phyloP scores from a whole-genome alignment of 2,329 filamentous ascomycete species.

The Ophiocordyceps camponoti-saundersi region DNA sequence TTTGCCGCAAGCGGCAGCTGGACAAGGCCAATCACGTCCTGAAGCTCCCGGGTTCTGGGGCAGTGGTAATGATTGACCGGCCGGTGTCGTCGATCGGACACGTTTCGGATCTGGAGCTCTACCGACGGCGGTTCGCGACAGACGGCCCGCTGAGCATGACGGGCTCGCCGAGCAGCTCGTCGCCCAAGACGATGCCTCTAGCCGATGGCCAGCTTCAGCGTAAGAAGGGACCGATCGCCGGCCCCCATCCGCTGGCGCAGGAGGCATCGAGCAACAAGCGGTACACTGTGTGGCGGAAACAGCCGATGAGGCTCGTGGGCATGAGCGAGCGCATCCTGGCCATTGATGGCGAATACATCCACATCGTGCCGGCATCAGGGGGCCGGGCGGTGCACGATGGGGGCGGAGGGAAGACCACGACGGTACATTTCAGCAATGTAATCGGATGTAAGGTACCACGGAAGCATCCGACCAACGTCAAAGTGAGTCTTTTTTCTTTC shows the following conservation, averaged over 20 bases:
- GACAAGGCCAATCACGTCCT: slow-evolving; percentile 69
- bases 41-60: slow-evolving; percentile 58
- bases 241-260: slow-evolving; percentile 49
- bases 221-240: slow-evolving; percentile 32
- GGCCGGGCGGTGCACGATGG: slow-evolving; percentile 49
- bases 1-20: slow-evolving; percentile 60
- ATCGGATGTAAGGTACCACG: slow-evolving; percentile 68
- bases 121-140: slow-evolving; percentile 57
- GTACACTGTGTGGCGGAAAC: slow-evolving; percentile 67
- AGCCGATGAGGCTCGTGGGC: slow-evolving; percentile 64
- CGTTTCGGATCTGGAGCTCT: slow-evolving; percentile 57
- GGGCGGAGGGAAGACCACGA: slow-evolving; percentile 50
- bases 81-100: slow-evolving; percentile 66
- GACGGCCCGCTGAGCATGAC: slow-evolving; percentile 54
- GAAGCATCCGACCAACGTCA: slow-evolving; percentile 66
- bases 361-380: slow-evolving; percentile 58
- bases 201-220: slow-evolving; percentile 23
- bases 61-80: slow-evolving; percentile 59
- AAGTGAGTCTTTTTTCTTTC: slow-evolving; percentile 25
- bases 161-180: slow-evolving; percentile 51
- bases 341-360: slow-evolving; percentile 74
- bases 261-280: slow-evolving; percentile 51
- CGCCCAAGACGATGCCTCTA: slow-evolving; percentile 45
- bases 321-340: slow-evolving; percentile 60
- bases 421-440: slow-evolving; percentile 67